Evolutionary conservation across 2,329 filamentous ascomycete genomes (phyloP).

Genomic region (Phoma herbarum): DNA sequence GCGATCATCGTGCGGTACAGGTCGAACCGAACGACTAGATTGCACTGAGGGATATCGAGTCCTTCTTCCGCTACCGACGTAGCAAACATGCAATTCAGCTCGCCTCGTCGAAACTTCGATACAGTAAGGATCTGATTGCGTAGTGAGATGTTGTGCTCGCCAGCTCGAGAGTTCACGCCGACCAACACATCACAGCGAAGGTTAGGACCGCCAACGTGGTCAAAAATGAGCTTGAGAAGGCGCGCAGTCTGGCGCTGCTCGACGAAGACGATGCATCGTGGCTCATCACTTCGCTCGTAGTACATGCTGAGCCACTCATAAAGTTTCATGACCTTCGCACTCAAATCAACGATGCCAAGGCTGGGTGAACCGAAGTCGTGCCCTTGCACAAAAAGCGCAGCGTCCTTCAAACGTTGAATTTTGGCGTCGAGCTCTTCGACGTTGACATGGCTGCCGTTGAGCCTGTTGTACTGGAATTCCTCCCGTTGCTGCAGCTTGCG

Average conservation of each 20-base stretch:
- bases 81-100: constrained; percentile 69
- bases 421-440: constrained; percentile 61
- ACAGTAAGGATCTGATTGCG: constrained; percentile 78
- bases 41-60: constrained; percentile 72
- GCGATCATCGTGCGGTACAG: constrained; percentile 90
- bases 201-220: constrained; percentile 64
- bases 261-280: constrained; percentile 88
- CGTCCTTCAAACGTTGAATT: constrained; percentile 66
- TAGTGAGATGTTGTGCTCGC: constrained; percentile 72
- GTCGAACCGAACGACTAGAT: constrained; percentile 79
- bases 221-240: constrained; percentile 74
- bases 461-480: constrained; percentile 50
- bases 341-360: constrained; percentile 61
- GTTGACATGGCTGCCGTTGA: constrained; percentile 33
- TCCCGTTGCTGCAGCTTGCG: constrained; percentile 68
- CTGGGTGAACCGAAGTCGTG: constrained; percentile 58
- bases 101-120: constrained; percentile 67
- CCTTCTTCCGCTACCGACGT: constrained; percentile 73
- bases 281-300: constrained; percentile 66
- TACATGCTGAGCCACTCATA: constrained; percentile 67
- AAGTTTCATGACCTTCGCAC: constrained; percentile 76
- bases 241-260: constrained; percentile 79
- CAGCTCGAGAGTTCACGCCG: constrained; percentile 62
- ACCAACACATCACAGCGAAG: constrained; percentile 72
- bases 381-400: constrained; percentile 63